Percentiles rank a stretch among this genome's conserved stretches.
Evolutionary conservation across 306 rosid species (phyloP).

Genomic region (Cyclanthera cordifolia): DNA sequence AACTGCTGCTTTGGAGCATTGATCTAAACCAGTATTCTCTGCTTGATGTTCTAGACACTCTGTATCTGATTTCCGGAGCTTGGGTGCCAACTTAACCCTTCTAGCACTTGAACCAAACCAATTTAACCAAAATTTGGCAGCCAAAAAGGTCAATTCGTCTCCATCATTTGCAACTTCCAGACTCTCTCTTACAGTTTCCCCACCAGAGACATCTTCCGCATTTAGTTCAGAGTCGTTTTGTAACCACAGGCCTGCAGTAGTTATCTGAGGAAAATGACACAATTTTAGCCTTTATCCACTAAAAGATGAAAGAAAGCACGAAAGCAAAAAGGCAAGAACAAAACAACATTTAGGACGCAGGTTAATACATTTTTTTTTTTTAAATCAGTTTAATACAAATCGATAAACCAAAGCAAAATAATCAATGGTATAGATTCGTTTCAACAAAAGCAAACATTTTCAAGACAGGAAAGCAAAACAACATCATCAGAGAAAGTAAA

Average conservation of each 20-base stretch:
- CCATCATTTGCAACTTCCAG: conserved; percentile 45
- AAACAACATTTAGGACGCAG: not conserved
- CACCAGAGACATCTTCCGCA: conserved; percentile 27
- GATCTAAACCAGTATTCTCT: conserved; percentile 39
- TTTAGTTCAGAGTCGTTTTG: conserved; percentile 45
- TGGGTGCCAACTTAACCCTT: conserved; percentile 44
- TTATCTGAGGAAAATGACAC: conserved; percentile 35
- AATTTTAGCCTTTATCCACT: conserved; percentile 12
- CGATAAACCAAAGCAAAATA: not conserved
- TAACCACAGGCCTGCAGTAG: conserved; percentile 78
- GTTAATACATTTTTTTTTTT: no score
- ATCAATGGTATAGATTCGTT: not conserved
- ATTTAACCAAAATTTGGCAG: conserved; percentile 54
- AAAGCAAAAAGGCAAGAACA: not conserved
- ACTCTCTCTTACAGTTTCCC: conserved; percentile 25
- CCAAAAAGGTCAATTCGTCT: conserved; percentile 47
- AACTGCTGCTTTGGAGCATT: conserved; percentile 29
- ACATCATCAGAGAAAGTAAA: not conserved
- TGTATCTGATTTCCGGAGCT: conserved; percentile 57
- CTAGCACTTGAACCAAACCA: conserved; percentile 66
- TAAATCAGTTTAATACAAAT: not conserved
- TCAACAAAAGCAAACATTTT: not conserved
- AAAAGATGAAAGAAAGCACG: not conserved
- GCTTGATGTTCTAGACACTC: conserved; percentile 51
- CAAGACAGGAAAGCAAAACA: not conserved